These are phyloP conservation scores for Cystofilobasidium bisporidii DNA, from an alignment of 768 basidiomycete species.

Conservation along the genomic window DNA sequence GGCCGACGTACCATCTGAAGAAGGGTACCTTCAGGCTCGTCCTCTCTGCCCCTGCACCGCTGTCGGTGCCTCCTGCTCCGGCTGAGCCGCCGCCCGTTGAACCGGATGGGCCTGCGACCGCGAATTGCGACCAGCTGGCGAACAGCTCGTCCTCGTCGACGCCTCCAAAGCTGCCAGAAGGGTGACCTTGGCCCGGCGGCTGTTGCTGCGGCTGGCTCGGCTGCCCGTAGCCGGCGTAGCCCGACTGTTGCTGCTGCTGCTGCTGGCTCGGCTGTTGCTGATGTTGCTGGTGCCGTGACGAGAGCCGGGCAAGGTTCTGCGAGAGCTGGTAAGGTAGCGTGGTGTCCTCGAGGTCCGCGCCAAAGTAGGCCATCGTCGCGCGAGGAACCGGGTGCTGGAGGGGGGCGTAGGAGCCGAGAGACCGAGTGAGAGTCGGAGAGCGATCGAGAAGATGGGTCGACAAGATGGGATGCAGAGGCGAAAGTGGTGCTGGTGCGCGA, in stretches of 20 bases:
- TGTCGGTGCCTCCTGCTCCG: not conserved
- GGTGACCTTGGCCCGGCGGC: not conserved
- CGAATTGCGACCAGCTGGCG: not conserved
- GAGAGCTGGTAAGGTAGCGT: not conserved
- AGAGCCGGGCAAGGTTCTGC: not conserved
- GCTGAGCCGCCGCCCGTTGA: not conserved
- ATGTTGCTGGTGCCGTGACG: not conserved
- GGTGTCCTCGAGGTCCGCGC: too few species aligned
- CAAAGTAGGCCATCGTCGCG: too few species aligned
- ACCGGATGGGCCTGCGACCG: not conserved
- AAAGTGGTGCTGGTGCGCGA: too few species aligned
- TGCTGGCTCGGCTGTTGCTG: constrained; percentile 13
- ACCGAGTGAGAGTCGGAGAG: too few species aligned
- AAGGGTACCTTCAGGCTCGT: constrained; percentile 22
- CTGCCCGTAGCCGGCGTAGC: not conserved
- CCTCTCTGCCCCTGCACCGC: not conserved
- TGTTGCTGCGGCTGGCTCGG: too few species aligned
- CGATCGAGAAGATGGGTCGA: too few species aligned
- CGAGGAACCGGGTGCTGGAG: too few species aligned
- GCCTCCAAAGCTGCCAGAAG: not conserved
- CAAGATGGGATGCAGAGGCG: too few species aligned
- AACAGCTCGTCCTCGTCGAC: not conserved
- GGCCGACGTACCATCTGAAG: constrained; percentile 14
- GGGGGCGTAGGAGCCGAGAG: too few species aligned
- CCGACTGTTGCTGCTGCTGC: not conserved